Conservation (phyloP, 306 rosid species). For the Dryas octopetala region DNA sequence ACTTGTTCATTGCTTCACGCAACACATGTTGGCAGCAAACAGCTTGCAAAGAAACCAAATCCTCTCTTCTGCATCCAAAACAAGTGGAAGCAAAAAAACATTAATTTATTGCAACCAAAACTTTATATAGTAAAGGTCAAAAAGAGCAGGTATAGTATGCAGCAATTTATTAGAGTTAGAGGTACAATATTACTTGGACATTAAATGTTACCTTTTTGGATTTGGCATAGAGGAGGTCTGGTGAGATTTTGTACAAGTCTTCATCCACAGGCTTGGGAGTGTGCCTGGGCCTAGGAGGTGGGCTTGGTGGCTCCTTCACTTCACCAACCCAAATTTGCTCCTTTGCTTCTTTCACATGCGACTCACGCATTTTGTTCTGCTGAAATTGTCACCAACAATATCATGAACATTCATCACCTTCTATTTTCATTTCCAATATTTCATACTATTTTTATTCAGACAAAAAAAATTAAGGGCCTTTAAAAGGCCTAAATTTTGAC, state of each 20-base stretch:
- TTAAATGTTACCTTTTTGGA: constrained; percentile 58
- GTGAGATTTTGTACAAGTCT: constrained; percentile 81
- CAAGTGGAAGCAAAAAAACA: not conserved
- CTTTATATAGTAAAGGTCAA: not conserved
- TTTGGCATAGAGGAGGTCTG: constrained; percentile 54
- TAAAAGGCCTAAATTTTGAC: not conserved
- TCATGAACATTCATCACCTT: not conserved
- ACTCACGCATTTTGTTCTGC: constrained; percentile 55
- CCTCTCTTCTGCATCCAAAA: constrained; percentile 73
- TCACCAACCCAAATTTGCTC: constrained; percentile 48
- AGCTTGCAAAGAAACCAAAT: constrained; percentile 66
- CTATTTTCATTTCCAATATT: too few relatives aligned
- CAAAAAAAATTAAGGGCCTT: too few relatives aligned
- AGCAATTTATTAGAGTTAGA: not conserved
- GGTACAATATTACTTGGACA: not conserved
- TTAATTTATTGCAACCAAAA: not conserved
- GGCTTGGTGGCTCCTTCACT: constrained; percentile 36
- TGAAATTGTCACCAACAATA: constrained; percentile 20
- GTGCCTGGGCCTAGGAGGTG: constrained; percentile 34
- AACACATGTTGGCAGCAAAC: constrained; percentile 82
- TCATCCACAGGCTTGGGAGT: constrained; percentile 75
- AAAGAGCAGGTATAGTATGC: not conserved
- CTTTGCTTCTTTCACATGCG: constrained; percentile 48
- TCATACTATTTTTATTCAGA: too few relatives aligned
- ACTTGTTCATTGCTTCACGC: constrained; percentile 37